Evolutionary conservation across 768 basidiomycete genomes (phyloP), one percentile per base, ranked within the genome.

Genomic region (Hericium coralloides): DNA sequence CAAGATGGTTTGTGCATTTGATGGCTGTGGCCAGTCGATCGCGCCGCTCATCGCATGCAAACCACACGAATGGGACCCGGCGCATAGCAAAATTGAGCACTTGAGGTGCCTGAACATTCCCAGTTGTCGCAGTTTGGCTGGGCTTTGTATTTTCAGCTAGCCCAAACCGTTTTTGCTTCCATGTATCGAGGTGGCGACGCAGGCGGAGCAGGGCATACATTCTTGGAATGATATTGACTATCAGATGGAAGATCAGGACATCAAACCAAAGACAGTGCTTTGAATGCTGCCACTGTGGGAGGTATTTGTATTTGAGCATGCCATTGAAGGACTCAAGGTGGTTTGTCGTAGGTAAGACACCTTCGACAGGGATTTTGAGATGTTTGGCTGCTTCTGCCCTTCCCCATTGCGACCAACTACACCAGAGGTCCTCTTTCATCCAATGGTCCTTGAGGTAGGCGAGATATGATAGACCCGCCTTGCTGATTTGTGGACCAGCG

Each of bases 261-360:
- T 71, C 70, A 26, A 68, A 60, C 0, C 71, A 68, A 9, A 75
- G 65, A 4, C 67, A 62, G 4, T 60, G 60, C 2, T 72, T 71
- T 23, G 59, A 62, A 12, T 62, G 63, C 38, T 68, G 66, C 63
- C 62, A 68, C 25, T 57, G 62, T 0, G 31, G 61, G 0, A 75
- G 22, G 48, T 72, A 59, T 38, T 67, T 70, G 2, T 59, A 49
- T 60, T 76, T 74, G 1, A 75, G 58, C 12, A 68, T 41, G 4
- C 66, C 60, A 52, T 75, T 75, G 62, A 75, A 74, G 1, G 70
- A 67, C 58, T 76, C 72, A 8, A 75, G 66, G 54, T 74, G 73
- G 49, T 76, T 76, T 22, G 72, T 75, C 4, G 74, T 76, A 0
- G 70, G 63, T 6, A 74, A 26, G 2, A 76, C 66, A 2, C 61